Percentiles rank a stretch among this genome's conserved stretches.
Conservation (phyloP, 2,329 filamentous ascomycete species). For the Cladophialophora yegresii region DNA sequence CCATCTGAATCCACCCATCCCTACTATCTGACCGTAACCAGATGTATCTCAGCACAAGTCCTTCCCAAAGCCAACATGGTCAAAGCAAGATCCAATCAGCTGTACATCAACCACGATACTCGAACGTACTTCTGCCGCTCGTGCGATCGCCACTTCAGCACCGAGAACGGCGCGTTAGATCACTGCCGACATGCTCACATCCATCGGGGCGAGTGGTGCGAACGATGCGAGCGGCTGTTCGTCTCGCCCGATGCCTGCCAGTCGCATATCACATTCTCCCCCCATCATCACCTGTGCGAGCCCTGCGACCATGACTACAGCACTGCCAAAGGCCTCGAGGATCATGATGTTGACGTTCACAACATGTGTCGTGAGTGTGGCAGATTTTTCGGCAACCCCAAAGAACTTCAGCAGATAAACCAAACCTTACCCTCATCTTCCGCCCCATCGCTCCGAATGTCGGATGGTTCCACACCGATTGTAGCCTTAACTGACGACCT, state of each 20-base stretch:
- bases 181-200: constrained; percentile 23
- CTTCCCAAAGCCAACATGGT: background rate
- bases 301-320: background rate
- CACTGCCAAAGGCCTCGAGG: background rate
- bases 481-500: background rate
- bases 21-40: background rate
- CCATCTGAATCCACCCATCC: background rate
- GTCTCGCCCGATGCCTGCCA: constrained; percentile 3
- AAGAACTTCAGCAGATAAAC: background rate
- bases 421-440: background rate
- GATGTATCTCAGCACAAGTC: background rate
- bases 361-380: background rate
- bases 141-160: constrained; percentile 22
- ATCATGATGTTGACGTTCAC: constrained; percentile 2
- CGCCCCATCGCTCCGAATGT: too few relatives aligned
- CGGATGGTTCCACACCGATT: background rate
- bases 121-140: constrained; percentile 11
- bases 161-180: constrained; percentile 7
- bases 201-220: constrained; percentile 29
- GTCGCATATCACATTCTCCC: background rate
- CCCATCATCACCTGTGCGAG: background rate
- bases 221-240: constrained; percentile 27
- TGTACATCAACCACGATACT: background rate
- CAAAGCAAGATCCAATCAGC: background rate
- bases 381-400: background rate